Percentiles rank a stretch among this genome's conserved stretches.
Evolutionary conservation across 306 rosid species (phyloP).

Genomic region (Sechiopsis laciniata): DNA sequence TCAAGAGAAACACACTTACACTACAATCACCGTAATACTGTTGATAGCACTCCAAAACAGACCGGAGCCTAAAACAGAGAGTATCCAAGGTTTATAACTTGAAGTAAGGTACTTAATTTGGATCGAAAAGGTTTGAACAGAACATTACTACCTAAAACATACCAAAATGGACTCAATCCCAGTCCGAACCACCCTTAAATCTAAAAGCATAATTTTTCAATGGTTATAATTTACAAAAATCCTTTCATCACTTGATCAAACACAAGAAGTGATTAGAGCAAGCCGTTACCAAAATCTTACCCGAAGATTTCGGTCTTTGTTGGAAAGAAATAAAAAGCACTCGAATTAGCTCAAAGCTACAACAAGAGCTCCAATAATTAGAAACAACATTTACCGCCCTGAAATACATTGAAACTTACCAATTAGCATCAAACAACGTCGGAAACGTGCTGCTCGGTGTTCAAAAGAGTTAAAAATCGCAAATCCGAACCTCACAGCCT

Average conservation of each 20-base stretch:
- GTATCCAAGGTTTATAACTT: not conserved
- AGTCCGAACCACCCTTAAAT: not conserved
- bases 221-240: not conserved
- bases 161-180: not conserved
- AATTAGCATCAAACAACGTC: not conserved
- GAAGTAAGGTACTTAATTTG: too few relatives aligned
- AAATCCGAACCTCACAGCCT: not conserved
- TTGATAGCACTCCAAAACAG: not conserved
- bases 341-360: not conserved
- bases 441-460: not conserved
- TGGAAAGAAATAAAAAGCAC: not conserved
- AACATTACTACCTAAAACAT: not conserved
- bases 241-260: not conserved
- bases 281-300: not conserved
- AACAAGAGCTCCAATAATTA: not conserved
- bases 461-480: not conserved
- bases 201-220: too few relatives aligned
- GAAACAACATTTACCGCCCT: not conserved
- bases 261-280: not conserved
- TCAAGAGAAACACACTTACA: not conserved
- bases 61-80: not conserved
- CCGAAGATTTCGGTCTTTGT: not conserved
- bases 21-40: not conserved
- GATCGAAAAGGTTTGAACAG: not conserved
- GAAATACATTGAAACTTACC: not conserved